Conservation (phyloP, 73 alveolate genomes). For the Blepharisma japonicum region DNA sequence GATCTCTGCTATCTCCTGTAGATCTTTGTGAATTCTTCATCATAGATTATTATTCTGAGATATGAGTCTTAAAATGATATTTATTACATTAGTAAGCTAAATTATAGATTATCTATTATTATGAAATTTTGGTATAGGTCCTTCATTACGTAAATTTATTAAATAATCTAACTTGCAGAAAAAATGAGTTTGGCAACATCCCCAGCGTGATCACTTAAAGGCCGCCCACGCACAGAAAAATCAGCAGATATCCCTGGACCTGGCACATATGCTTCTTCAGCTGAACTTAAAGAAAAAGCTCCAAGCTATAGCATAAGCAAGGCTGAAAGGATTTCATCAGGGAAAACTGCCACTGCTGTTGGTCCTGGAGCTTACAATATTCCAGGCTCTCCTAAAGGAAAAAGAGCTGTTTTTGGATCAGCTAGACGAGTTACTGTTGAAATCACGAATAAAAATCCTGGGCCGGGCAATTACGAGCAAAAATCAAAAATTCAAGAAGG, state of each 20-base stretch:
- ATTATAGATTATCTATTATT: too few species aligned
- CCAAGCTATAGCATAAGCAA: neutral
- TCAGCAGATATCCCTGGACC: slow-evolving; percentile 21
- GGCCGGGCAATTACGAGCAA: slow-evolving; percentile 7
- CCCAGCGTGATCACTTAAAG: slow-evolving; percentile 5
- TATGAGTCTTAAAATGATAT: too few species aligned
- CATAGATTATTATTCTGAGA: too few species aligned
- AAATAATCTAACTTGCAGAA: too few species aligned
- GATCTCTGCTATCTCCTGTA: too few species aligned
- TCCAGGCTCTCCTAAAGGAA: neutral
- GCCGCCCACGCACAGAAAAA: neutral
- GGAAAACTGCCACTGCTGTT: neutral
- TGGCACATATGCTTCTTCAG: neutral
- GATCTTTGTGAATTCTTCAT: too few species aligned
- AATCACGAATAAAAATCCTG: neutral
- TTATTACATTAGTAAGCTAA: too few species aligned
- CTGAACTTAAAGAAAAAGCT: neutral
- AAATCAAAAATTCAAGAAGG: slow-evolving; percentile 1
- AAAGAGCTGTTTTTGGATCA: neutral
- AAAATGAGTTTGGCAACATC: too few species aligned
- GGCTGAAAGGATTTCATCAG: neutral
- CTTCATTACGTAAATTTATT: too few species aligned
- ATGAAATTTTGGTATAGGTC: too few species aligned
- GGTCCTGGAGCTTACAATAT: slow-evolving; percentile 17
- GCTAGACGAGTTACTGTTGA: neutral